Evolutionary conservation across 345 rosid genomes (phyloP), one percentile per base, ranked within the genome.

Genomic region (Hirschfeldia incana): DNA sequence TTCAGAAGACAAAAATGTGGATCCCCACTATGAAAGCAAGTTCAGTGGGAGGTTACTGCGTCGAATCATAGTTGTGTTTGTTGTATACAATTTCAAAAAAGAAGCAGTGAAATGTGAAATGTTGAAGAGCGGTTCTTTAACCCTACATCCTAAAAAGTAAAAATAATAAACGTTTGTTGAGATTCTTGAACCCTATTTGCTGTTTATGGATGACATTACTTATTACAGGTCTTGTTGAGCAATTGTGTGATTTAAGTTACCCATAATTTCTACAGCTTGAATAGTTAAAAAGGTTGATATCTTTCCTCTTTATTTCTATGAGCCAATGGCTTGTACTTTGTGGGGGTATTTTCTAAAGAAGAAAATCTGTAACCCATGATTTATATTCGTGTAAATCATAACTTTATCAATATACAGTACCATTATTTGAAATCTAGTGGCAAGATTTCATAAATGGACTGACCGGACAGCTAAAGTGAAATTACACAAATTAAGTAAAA

Each of bases 401-500:
- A 58, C 83, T 80, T 75, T 70, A 75, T 80, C 76, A 80, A 65
- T 44, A 49, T 49, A 49, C 17, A 75, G 80, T 80, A 80, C 80
- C 30, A 80, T n/a, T 57, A 58, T 80, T 80, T 70, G 71, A 75
- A 75, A 75, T 80, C 39, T 76, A 75, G 83, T 75, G 83, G 80
- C 73, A 59, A 75, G 28, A 44, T 64, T 75, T 80, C 80, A 80
- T 75, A 65, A 80, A 80, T 80, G 64, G 73, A 71, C 27, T 75
- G 73, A 70, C 83, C 77, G 42, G 68, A 75, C 83, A 80, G 83
- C 73, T 75, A 75, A 76, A 80, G 83, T 80, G 77, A 76, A 70
- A 75, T 80, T 70, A 76, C 83, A 75, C 83, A 80, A 70, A 80
- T 75, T 80, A 80, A 80, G 83, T 65, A 80, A 80, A 58, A 70